Base-by-base conservation (phyloP, 2,329 filamentous ascomycete genomes). In the Colletotrichum cereale region DNA sequence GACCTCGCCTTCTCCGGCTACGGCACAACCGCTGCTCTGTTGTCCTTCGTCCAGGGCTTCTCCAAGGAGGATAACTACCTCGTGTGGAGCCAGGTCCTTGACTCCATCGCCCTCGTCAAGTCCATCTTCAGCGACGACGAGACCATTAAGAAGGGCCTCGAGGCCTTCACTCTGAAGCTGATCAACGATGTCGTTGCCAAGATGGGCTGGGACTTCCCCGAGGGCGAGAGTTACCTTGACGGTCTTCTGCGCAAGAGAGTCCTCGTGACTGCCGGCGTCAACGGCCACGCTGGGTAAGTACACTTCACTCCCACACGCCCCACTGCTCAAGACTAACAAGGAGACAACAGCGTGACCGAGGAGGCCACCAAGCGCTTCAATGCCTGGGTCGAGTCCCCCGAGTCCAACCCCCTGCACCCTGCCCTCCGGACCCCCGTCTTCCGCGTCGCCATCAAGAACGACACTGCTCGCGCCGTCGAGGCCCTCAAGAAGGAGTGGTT, bases 1-100 rank as follows among this genome's bases (percentile, higher is more conserved):
- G 95, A 96, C 62, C 88, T 98, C 74, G 95, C 96, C 47, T 90
- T 97, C 72, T 93, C 96, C 69, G 96, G 96, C 29, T 90, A 96
- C 78, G 92, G 92, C 61, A 93, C 90, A 5, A 97, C 95, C 0
- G 86, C 94, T 31, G 93, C 93, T 11, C 86, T 99, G 16, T 85
- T 99, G 38, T 91, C 93, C 16, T 93, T 99, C 76, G 84, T 97
- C 14, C 90, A 97, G 80, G 92, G 93, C n/a, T 95, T 98, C 81
- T 87, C 90, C 72, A 85, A 88, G 62, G 96, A 99, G 83, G 88
- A 88, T 1, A 94, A 96, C 80, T 95, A 95, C 77, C 88, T 97
- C 60, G 96, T 98, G 6, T 97, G 96, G 93, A 91, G 90, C 68
- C 94, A 97, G 79, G 91, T 97, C 40, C 86, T 97, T 10, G 90